Conservation (phyloP, 768 basidiomycete species). For the Suillus cothurnatus region DNA sequence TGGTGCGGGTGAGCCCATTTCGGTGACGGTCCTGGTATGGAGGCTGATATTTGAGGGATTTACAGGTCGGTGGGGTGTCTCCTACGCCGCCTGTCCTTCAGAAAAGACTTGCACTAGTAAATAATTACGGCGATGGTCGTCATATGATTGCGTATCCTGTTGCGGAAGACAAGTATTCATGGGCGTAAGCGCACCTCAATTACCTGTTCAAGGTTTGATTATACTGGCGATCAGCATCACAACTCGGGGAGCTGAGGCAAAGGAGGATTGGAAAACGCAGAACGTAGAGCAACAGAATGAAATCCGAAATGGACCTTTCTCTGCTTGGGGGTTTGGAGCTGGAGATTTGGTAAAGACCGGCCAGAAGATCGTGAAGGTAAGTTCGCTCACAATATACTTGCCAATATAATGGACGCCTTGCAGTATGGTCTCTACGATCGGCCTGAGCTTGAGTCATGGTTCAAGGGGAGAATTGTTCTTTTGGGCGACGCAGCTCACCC, state of each 20-base stretch:
- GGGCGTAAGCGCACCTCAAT: conserved; percentile 35
- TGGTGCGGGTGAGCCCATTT: conserved; percentile 36
- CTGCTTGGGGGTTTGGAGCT: conserved; percentile 22
- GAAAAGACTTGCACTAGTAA: conserved; percentile 28
- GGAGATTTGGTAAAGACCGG: conserved; percentile 19
- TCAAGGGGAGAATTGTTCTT: conserved; percentile 42
- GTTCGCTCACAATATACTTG: background rate
- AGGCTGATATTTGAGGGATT: background rate
- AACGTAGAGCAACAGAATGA: conserved; percentile 26
- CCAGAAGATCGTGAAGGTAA: conserved; percentile 20
- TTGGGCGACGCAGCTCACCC: conserved; percentile 50
- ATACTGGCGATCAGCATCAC: background rate
- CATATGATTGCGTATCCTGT: conserved; percentile 42
- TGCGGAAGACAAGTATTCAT: conserved; percentile 33
- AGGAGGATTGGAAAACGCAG: conserved; percentile 45
- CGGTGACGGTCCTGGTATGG: background rate
- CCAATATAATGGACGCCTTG: background rate
- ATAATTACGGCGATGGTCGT: conserved; percentile 38
- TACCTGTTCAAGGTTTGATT: background rate
- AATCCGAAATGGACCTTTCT: conserved; percentile 19
- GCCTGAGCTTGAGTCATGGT: conserved; percentile 42
- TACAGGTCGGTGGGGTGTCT: conserved; percentile 39
- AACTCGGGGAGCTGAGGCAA: conserved; percentile 35
- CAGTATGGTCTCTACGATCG: conserved; percentile 49
- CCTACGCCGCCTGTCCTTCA: conserved; percentile 21